Base-by-base conservation (phyloP, 305 asterid genomes). In the Rubia tinctorum region DNA sequence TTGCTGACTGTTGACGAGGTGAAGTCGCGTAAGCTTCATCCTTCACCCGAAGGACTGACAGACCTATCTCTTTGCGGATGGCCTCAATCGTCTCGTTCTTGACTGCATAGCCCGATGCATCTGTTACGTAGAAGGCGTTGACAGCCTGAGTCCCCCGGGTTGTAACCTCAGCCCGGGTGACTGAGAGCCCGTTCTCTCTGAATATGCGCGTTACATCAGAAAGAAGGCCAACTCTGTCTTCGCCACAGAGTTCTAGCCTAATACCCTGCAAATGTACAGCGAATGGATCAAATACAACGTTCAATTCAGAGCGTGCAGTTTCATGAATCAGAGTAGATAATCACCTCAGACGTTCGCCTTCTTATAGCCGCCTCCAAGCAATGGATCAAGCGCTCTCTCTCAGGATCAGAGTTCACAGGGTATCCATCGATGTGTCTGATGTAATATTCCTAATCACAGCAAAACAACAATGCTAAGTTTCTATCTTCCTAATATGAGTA, bases 311-410 rank as follows among this genome's bases (percentile, higher is more conserved):
- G 2, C 39, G 34, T 13, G 47, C 55, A 44, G 73, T n/a, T 42
- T 23, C 23, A 18, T 53, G 60, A 56, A 64, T 3, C 72, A 23
- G 42, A 42, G 43, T 2, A 23, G 17, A 23, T 63, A 64, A 43
- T 23, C 79, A 93, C 97, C 93, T 89, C 88, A 10, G 95, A 85
- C 25, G 85, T 81, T 81, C 97, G 82, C 85, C 99, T 90, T 84
- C 80, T 89, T 51, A 94, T 83, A 42, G 97, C 99, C 30, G 97
- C 99, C 81, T 86, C 93, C 87, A 94, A 82, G 90, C 99, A 91
- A 71, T 89, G 83, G 67, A 91, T 88, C n/a, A 94, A 86, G 17
- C 96, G 97, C 51, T 88, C 91, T 51, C 90, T 76, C 87, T 94
- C 99, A 0, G 88, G 91, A 83, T 91, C 97, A 1, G 93, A 91